These are phyloP conservation scores for Actinomucor elegans DNA, from an alignment of 371 early-diverging fungal genomes.

Conservation along the genomic window DNA sequence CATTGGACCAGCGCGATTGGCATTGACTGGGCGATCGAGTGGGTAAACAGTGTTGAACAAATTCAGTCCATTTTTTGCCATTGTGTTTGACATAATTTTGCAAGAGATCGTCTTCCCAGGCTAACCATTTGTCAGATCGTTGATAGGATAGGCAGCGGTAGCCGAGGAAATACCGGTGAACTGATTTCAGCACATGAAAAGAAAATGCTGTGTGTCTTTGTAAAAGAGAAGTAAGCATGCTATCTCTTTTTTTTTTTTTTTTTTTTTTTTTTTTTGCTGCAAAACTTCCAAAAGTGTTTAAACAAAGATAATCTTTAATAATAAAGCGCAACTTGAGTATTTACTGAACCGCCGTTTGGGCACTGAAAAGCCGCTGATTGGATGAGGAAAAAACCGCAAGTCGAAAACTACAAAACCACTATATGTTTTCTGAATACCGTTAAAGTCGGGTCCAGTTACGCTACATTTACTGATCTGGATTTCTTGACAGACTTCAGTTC, in stretches of 20 bases:
- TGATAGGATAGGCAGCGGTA: neutral
- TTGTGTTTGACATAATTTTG: conserved; percentile 31
- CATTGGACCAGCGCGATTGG: conserved; percentile 26
- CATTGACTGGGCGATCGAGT: conserved; percentile 26
- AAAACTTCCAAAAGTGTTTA: too few relatives aligned
- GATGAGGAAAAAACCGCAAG: too few relatives aligned
- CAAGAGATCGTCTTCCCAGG: conserved; percentile 40
- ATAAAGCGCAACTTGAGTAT: too few relatives aligned
- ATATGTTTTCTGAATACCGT: too few relatives aligned
- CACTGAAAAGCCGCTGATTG: too few relatives aligned
- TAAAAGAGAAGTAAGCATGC: neutral
- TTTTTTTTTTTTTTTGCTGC: too few relatives aligned
- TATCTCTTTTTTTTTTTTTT: neutral
- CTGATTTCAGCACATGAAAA: neutral
- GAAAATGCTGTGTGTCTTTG: neutral
- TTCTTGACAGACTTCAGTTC: too few relatives aligned
- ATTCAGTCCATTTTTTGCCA: conserved; percentile 31
- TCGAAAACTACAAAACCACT: too few relatives aligned
- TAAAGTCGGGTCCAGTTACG: too few relatives aligned
- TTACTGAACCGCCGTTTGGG: too few relatives aligned
- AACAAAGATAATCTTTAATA: too few relatives aligned
- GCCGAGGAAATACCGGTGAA: neutral
- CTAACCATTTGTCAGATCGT: conserved; percentile 24
- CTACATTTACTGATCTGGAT: too few relatives aligned
- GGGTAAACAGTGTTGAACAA: conserved; percentile 37